These are phyloP conservation scores for Metroxylon sagu DNA, from an alignment of 176 grass and related monocot species.

Conservation along the genomic window DNA sequence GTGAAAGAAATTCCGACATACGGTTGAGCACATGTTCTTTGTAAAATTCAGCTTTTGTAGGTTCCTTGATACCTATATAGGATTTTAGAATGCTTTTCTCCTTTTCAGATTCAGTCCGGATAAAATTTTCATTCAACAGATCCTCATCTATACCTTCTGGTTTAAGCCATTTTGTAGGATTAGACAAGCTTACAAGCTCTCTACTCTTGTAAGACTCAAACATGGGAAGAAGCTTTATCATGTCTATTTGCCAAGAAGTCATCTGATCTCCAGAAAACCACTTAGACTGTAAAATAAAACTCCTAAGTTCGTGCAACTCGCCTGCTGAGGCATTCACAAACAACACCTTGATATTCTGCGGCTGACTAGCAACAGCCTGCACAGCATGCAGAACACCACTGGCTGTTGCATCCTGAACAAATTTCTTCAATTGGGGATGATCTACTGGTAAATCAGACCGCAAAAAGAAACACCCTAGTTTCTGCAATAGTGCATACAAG, in stretches of 20 bases:
- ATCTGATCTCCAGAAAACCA: constrained; percentile 87
- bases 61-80: constrained; percentile 68
- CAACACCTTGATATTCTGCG: constrained; percentile 41
- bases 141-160: constrained; percentile 78
- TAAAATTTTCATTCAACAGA: constrained; percentile 76
- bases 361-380: constrained; percentile 50
- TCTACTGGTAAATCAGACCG: constrained; percentile 66
- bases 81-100: constrained; percentile 76
- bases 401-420: constrained; percentile 79
- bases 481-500: constrained; percentile 82
- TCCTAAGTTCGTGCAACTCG: constrained; percentile 81
- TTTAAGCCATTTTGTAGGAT: constrained; percentile 89
- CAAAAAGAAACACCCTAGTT: constrained; percentile 77
- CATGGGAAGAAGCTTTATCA: constrained; percentile 73
- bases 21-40: constrained; percentile 76
- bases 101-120: constrained; percentile 73
- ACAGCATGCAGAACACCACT: constrained; percentile 82
- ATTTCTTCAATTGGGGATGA: constrained; percentile 66
- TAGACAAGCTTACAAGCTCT: constrained; percentile 58
- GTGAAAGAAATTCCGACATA: constrained; percentile 78
- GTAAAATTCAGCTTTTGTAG: constrained; percentile 80
- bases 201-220: constrained; percentile 95
- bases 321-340: constrained; percentile 52
- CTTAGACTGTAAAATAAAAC: constrained; percentile 95
- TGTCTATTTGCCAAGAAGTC: constrained; percentile 40